Percentiles rank a stretch among this genome's conserved stretches.
phyloP scores from a whole-genome alignment of 169 alveolate species.

The Plasmodium vivax region DNA sequence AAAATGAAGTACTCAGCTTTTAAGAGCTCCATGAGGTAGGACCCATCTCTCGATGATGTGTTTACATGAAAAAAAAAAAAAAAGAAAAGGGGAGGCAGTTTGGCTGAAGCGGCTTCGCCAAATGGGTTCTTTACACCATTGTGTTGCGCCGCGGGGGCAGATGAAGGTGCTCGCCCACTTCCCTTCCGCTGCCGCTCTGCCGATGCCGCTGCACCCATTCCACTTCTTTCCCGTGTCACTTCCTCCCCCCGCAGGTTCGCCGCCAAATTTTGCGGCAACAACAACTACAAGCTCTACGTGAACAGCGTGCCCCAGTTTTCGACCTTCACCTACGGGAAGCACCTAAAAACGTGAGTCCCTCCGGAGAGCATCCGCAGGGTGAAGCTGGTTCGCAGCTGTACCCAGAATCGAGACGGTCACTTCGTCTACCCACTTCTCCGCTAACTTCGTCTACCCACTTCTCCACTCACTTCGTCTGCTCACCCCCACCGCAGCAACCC shows the following conservation, averaged over 20 bases:
- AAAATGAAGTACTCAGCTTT: slow-evolving; percentile 72
- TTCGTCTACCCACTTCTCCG: neutral
- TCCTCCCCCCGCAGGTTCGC: slow-evolving; percentile 42
- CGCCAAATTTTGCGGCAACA: slow-evolving; percentile 20
- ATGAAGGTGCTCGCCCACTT: neutral
- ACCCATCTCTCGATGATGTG: neutral
- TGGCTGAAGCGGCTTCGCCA: neutral
- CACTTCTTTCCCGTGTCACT: neutral
- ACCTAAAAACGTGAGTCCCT: slow-evolving; percentile 49
- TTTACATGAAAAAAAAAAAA: neutral
- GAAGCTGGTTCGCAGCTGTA: neutral
- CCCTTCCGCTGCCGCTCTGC: neutral
- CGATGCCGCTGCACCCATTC: too few relatives aligned
- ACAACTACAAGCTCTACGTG: slow-evolving; percentile 56
- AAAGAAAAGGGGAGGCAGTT: neutral
- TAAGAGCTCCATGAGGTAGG: slow-evolving; percentile 66
- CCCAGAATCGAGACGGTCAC: neutral
- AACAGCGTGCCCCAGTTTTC: slow-evolving; percentile 76
- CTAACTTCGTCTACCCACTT: too few relatives aligned
- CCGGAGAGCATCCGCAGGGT: neutral
- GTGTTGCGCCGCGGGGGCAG: neutral
- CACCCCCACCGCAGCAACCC: slow-evolving; percentile 32
- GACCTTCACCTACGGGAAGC: slow-evolving; percentile 63
- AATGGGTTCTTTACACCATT: neutral
- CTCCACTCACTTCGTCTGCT: neutral